phyloP scores from a whole-genome alignment of 2,329 filamentous ascomycete genomes.

The Corniculantispora saksenae region DNA sequence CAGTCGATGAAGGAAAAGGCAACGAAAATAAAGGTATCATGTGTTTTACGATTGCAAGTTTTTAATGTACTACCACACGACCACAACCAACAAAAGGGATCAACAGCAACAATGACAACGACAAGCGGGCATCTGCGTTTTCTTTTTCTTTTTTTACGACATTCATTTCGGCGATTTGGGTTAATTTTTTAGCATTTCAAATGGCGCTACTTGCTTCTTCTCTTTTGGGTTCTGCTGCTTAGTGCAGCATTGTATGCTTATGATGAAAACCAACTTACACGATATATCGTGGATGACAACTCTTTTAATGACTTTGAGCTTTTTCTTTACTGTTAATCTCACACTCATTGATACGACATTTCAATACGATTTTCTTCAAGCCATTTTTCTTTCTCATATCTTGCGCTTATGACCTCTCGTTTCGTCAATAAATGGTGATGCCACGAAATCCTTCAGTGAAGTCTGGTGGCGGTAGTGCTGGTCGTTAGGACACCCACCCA shows the following conservation, averaged over 20 bases:
- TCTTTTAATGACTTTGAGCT: background rate
- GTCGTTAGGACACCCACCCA: background rate
- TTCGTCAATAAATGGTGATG: no score
- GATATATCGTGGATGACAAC: background rate
- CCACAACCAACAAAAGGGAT: background rate
- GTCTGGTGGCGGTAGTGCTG: background rate
- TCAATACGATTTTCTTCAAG: background rate
- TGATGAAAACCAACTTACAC: background rate
- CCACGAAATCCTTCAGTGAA: no score
- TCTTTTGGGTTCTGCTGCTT: constrained; percentile 6
- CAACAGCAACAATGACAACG: constrained; percentile 9
- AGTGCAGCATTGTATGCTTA: background rate
- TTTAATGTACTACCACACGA: background rate
- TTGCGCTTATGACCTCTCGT: background rate
- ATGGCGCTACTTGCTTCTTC: constrained; percentile 1
- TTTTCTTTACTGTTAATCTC: constrained; percentile 4
- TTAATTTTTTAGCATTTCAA: constrained; percentile 3
- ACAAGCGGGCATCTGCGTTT: background rate
- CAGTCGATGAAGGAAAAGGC: constrained; percentile 26
- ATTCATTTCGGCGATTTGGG: constrained; percentile 15
- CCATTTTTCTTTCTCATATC: background rate
- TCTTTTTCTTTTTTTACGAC: background rate
- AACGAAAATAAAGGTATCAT: background rate
- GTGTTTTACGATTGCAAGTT: background rate
- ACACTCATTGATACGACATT: background rate